Evolutionary conservation across 2,329 filamentous ascomycete genomes (phyloP).

Genomic region (Aschersonia sp.): DNA sequence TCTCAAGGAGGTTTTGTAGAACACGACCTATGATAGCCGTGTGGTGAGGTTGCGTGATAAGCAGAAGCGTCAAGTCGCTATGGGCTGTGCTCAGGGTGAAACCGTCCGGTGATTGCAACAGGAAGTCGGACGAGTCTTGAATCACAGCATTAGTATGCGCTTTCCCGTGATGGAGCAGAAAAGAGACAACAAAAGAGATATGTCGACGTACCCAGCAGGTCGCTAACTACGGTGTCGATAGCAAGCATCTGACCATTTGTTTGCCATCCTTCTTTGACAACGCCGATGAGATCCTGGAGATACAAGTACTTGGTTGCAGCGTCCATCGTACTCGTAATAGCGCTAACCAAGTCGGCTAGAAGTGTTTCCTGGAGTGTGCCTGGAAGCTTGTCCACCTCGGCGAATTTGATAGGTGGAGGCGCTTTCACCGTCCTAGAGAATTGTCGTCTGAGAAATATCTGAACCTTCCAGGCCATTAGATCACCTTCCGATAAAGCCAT

Average conservation of each 20-base stretch:
- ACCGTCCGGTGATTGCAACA: constrained; percentile 9
- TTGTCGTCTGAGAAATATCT: constrained; percentile 26
- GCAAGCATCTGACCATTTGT: constrained; percentile 27
- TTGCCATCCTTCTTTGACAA: constrained; percentile 14
- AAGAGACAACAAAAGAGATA: too few species aligned
- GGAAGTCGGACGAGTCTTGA: constrained; percentile 15
- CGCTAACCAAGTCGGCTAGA: constrained; percentile 15
- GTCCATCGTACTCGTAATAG: constrained; percentile 18
- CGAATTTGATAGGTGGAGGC: constrained; percentile 19
- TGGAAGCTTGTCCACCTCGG: constrained; percentile 13
- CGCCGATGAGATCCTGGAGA: constrained; percentile 20
- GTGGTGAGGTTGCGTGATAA: constrained; percentile 17
- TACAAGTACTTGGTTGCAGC: constrained; percentile 20
- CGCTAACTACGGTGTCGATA: constrained; percentile 25
- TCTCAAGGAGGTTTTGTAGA: constrained; percentile 32
- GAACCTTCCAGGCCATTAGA: constrained; percentile 29
- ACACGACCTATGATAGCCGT: constrained; percentile 25
- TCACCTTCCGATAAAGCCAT: constrained; percentile 19
- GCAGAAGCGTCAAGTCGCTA: constrained; percentile 21
- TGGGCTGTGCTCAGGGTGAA: constrained; percentile 27
- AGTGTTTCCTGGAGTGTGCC: constrained; percentile 15
- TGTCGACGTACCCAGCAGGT: constrained; percentile 20
- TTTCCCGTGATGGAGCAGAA: background rate
- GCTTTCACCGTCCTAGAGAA: constrained; percentile 17
- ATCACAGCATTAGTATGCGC: constrained; percentile 5